These are phyloP conservation scores for Sporothrix dimorphospora DNA, from an alignment of 2,329 filamentous ascomycete genomes.

Conservation along the genomic window DNA sequence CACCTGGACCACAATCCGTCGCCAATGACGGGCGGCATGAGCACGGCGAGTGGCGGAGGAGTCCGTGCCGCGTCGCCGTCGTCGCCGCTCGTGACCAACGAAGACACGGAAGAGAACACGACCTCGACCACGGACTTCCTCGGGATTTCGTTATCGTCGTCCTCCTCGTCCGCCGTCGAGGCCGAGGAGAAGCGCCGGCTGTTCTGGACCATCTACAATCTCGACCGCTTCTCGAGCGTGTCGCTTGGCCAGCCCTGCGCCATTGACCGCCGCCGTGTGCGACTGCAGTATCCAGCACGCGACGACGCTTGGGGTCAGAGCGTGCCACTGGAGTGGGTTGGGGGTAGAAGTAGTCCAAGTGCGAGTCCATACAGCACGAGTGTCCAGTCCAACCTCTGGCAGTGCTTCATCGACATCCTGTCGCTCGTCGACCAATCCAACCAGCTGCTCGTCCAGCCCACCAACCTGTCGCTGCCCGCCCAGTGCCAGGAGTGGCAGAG, in stretches of 20 bases:
- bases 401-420: constrained; percentile 29
- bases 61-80: neutral
- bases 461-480: constrained; percentile 29
- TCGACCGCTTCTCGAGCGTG: constrained; percentile 32
- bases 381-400: constrained; percentile 26
- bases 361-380: neutral
- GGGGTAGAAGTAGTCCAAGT: neutral
- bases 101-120: constrained; percentile 5
- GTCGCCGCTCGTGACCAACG: constrained; percentile 18
- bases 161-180: constrained; percentile 20
- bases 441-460: constrained; percentile 31
- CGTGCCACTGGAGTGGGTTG: constrained; percentile 26
- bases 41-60: neutral
- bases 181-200: constrained; percentile 32
- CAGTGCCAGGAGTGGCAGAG: constrained; percentile 32
- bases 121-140: neutral
- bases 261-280: constrained; percentile 28
- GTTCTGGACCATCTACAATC: constrained; percentile 32
- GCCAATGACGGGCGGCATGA: neutral
- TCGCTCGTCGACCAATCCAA: constrained; percentile 30
- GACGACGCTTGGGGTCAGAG: constrained; percentile 28
- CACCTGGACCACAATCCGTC: constrained; percentile 24
- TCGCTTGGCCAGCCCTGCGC: constrained; percentile 29
- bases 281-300: constrained; percentile 29
- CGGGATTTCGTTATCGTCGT: neutral